Base-by-base conservation (phyloP, 129 eudicot species). In the Flaveria trinervia region DNA sequence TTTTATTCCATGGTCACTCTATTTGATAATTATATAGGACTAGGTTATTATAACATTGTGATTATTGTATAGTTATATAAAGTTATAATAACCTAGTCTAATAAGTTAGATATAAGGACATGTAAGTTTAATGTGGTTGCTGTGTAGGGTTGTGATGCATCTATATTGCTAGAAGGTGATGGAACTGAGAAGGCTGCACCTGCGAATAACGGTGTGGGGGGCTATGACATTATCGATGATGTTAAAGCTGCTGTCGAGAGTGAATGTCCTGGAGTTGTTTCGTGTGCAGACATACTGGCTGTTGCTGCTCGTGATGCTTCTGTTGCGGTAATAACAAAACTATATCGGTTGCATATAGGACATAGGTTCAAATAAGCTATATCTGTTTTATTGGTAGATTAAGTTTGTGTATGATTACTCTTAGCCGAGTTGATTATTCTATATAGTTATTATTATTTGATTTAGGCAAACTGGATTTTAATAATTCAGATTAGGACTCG, bases 281-380 rank as follows among this genome's bases (percentile, higher is more conserved):
- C 97, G 8, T 92, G 97, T 84, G 97, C 97, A 14, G 97, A 92
- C 77, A 80, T 92, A 62, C 23, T 92, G 36, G 93, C 96, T 66
- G 72, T 92, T 59, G 96, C 96, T 4, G 97, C 97, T 3, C 88
- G 92, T 30, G 97, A 92, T 84, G 96, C 91, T 44, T 80, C 87
- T 1, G 81, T 74, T 0, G 74, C 26, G 83, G 89, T 85, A 83
- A 46, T 36, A 36, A 36, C 6, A 36, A 36, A 36, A 36, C 41
- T 36, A 36, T 36, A 36, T 36, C 41, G 5, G 7, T 36, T 36
- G 41, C 41, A 36, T 36, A 36, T 36, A 36, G 41, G 7, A 4
- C 41, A 36, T 33, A 33, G 6, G 39, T 33, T 33, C 39, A 33
- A 33, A 33, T 33, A 33, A 33, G 39, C 39, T 33, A 33, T 33